Evolutionary conservation across 225 moss, liverwort and hornwort species (phyloP), one percentile per base, ranked within the genome.

Genomic region (Climacium dendroides): DNA sequence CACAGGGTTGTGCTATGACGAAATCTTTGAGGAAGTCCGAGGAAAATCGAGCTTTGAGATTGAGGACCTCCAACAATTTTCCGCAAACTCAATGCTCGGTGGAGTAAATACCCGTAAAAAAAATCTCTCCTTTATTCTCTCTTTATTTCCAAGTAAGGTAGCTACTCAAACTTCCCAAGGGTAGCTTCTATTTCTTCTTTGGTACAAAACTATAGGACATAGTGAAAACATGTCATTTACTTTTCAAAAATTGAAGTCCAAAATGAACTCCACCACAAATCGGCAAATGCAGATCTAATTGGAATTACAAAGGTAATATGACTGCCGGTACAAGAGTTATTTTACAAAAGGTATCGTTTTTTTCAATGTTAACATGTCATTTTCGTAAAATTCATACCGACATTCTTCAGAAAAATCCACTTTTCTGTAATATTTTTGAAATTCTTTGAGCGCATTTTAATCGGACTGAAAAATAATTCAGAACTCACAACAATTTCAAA

Each of bases 21-120:
- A 87, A 83, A 91, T 91, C 58, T 89, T 74, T 12, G 34, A 86
- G 79, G 88, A 67, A 62, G 69, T 75, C 41, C 78, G 80, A 55
- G 83, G 74, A 26, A 53, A 78, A 24, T 87, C 87, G 19, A 82
- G 81, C 41, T 73, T 83, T 45, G 89, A 89, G 81, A 83, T 89
- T 58, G 92, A 92, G 47, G 89, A 92, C 63, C 92, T 92, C 55
- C 89, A 89, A 28, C 85, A 89, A 63, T 85, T 85, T 19, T 90
- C 87, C 6, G 87, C 89, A 16, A n/a, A n/a, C n/a, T n/a, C n/a
- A n/a, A n/a, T n/a, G n/a, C n/a, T n/a, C n/a, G n/a, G n/a, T n/a
- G n/a, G n/a, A n/a, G n/a, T n/a, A n/a, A n/a, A n/a, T n/a, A n/a
- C n/a, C n/a, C n/a, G n/a, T n/a, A n/a, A n/a, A n/a, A n/a, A n/a